A percentile compares a stretch with the other conserved stretches of the same genome.
phyloP scores from a whole-genome alignment of 768 basidiomycete genomes.

The Chiua virens region DNA sequence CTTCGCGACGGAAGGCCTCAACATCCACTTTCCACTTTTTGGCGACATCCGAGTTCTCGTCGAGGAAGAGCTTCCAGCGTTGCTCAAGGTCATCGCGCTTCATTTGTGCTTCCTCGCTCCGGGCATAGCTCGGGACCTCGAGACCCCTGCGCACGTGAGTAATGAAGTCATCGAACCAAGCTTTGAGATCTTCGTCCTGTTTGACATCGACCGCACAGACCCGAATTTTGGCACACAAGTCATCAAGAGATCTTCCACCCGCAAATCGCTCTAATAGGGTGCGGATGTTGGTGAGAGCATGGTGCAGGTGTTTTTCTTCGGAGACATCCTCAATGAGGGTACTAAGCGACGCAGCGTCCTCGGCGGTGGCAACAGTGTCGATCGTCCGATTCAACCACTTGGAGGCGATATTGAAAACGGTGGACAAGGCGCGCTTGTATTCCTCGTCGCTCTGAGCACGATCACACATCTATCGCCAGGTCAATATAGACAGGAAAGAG shows the following conservation, averaged over 20 bases:
- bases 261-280: slow-evolving; percentile 55
- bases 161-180: slow-evolving; percentile 58
- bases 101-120: slow-evolving; percentile 43
- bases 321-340: slow-evolving; percentile 63
- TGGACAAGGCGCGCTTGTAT: slow-evolving; percentile 57
- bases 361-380: slow-evolving; percentile 47
- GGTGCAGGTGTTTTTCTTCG: slow-evolving; percentile 58
- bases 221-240: slow-evolving; percentile 43
- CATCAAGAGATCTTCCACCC: slow-evolving; percentile 46
- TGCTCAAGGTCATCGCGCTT: slow-evolving; percentile 45
- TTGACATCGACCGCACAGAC: slow-evolving; percentile 48
- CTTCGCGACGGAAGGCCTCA: slow-evolving; percentile 44
- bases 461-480: slow-evolving; percentile 51
- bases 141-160: slow-evolving; percentile 45
- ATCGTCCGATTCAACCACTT: slow-evolving; percentile 56
- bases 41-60: slow-evolving; percentile 41
- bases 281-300: slow-evolving; percentile 44
- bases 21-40: slow-evolving; percentile 55
- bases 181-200: slow-evolving; percentile 50
- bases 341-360: slow-evolving; percentile 46
- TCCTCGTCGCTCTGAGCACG: slow-evolving; percentile 61
- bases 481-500: background rate
- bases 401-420: slow-evolving; percentile 54
- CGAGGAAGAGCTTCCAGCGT: slow-evolving; percentile 51
- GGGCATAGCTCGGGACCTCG: slow-evolving; percentile 50